Base-by-base conservation (phyloP, 768 basidiomycete species). In the Mycena galopus region DNA sequence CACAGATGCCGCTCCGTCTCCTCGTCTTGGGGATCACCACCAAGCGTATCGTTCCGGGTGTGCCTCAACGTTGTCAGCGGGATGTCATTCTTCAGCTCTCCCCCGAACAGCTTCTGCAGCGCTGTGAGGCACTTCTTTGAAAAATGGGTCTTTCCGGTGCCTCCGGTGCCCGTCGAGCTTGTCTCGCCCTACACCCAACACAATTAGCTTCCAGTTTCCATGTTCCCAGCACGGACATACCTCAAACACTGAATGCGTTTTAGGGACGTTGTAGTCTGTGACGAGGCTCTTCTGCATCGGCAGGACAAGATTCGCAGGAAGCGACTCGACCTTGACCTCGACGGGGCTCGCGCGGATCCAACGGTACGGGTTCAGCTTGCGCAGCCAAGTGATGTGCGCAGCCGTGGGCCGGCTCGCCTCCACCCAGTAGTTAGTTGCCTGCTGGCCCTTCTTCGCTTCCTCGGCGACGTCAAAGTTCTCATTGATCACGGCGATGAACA, bases 401-500 rank as follows among this genome's bases (percentile, higher is more conserved):
- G 87, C 82, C 35, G 57, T 59, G n/a, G 57, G 57, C 33, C 35
- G 33, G 35, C 21, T 86, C 50, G 87, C 86, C 19, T 67, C 66
- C 8, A 84, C 89, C 84, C 88, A 90, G 78, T 91, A 93, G 57
- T 90, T 88, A 8, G 90, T 89, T 7, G 93, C 91, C 81, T 98
- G 97, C 73, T 93, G 88, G 19, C 88, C 88, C 63, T 92, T 90
- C 84, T 98, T 98, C 30, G 91, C 88, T 78, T 97, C 95, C 78
- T 98, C 97, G 0, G 96, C 96, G 7, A 98, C 91, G 27, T 92
- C 87, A 77, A 99, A 98, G 81, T 97, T 97, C 85, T 97, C 96
- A 77, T 96, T 95, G 86, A 98, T 96, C 55, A 97, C 96, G 37
- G 97, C 97, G 77, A 99, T 95, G 84, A 98, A 98, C 92, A 98